Base-by-base conservation (phyloP, 2,329 filamentous ascomycete genomes). In the Tolypocladium sp. region DNA sequence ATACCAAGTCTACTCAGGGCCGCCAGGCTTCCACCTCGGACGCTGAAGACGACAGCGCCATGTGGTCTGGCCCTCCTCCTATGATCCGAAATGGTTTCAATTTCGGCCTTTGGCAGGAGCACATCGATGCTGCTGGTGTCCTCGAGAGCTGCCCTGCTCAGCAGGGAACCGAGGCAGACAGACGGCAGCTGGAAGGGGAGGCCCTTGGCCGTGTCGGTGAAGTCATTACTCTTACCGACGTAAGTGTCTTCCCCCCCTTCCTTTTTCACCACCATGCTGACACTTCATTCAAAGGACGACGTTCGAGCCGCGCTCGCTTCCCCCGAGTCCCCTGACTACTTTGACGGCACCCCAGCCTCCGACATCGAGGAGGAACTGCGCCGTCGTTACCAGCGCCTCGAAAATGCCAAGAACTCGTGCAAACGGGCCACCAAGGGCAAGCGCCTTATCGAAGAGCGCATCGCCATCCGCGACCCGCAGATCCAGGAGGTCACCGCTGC, bases 231-330 rank as follows among this genome's bases (percentile, higher is more conserved):
- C 38, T 66, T 38, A 63, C 59, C 10, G 63, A 68, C 51, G 65
- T 66, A 61, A 62, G 59, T 9, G 2, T 22, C 25, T 20, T 9
- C 7, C 20, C 22, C 15, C 27, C 25, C n/a, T 1, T 2, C 9
- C 42, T 15, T 15, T 13, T 15, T 27, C 13, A 12, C 13, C 12
- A 10, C 15, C 25, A 42, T 13, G 37, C 55, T 61, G 42, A 62
- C 58, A 20, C 15, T 17, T 40, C 6, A 20, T 40, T 40, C 38
- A 40, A 40, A 64, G 59, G 51, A 56, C 13, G 65, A 69, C 25
- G 56, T 70, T 12, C 33, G 58, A 5, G 59, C 57, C 10, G 68
- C 67, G 1, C 63, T 71, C 5, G 33, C 63, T 3, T 58, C 62
- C 2, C 59, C 63, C 2, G 59, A 61, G 5, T 62, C 64, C 3